A percentile compares a stretch with the other conserved stretches of the same genome.
These are phyloP conservation scores for Hypholoma sublateritium DNA, from an alignment of 768 basidiomycete species.

Conservation along the genomic window DNA sequence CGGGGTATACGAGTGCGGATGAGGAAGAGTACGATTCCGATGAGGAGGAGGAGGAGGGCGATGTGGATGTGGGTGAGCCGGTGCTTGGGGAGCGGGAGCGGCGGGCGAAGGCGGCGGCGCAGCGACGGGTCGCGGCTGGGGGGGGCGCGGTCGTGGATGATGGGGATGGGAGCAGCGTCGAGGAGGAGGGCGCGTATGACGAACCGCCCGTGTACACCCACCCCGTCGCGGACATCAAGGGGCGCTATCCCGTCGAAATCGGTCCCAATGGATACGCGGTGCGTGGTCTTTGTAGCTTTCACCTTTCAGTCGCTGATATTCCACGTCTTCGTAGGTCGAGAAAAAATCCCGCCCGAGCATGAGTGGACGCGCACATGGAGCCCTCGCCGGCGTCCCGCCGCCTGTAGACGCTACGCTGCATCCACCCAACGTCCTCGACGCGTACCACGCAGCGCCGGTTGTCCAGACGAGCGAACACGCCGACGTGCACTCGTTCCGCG, in stretches of 20 bases:
- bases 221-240: slow-evolving; percentile 35
- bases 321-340: slow-evolving; percentile 14
- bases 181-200: slow-evolving; percentile 49
- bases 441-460: no score
- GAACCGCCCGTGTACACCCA: slow-evolving; percentile 66
- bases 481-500: background rate
- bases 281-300: slow-evolving; percentile 29
- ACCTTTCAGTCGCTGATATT: background rate
- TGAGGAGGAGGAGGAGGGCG: slow-evolving; percentile 31
- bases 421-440: no score
- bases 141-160: slow-evolving; percentile 34
- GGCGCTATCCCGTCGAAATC: slow-evolving; percentile 30
- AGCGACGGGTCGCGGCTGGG: slow-evolving; percentile 25
- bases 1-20: slow-evolving; percentile 86
- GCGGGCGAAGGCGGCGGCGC: background rate
- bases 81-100: background rate
- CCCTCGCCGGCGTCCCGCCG: no score
- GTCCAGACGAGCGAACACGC: no score
- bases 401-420: no score
- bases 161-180: slow-evolving; percentile 29
- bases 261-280: slow-evolving; percentile 64
- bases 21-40: slow-evolving; percentile 35
- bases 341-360: slow-evolving; percentile 10
- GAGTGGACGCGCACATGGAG: background rate
- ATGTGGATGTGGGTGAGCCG: slow-evolving; percentile 13